phyloP scores from a whole-genome alignment of 352 stramenopile genomes.

The Globisporangium carolinianum region DNA sequence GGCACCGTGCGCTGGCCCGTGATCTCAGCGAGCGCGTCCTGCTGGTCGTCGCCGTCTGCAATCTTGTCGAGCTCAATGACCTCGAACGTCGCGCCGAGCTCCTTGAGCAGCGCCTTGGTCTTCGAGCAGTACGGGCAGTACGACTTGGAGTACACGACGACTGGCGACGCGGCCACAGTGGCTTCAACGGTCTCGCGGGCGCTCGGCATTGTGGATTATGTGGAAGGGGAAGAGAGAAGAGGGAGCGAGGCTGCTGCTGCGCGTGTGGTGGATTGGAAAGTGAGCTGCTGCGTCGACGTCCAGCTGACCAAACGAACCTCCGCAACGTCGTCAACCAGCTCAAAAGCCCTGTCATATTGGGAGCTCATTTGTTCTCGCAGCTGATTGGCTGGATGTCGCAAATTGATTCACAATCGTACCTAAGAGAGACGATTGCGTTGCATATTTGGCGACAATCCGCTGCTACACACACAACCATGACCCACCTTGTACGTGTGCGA shows the following conservation, averaged over 20 bases:
- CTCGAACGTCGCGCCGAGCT: constrained; percentile 45
- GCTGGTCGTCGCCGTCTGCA: constrained; percentile 37
- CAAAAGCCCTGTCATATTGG: no score
- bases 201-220: constrained; percentile 35
- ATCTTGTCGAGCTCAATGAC: constrained; percentile 62
- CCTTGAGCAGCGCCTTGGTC: constrained; percentile 53
- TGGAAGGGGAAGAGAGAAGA: background rate
- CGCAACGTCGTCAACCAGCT: no score
- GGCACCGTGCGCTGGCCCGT: constrained; percentile 93
- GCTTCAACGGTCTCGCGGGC: constrained; percentile 60
- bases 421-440: background rate
- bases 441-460: background rate
- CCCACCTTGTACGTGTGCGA: background rate
- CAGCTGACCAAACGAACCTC: background rate
- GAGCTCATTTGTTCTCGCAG: no score
- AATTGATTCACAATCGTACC: background rate
- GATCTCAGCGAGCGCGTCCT: constrained; percentile 53
- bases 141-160: constrained; percentile 91
- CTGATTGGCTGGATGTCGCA: background rate
- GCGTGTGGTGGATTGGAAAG: background rate
- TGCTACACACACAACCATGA: background rate
- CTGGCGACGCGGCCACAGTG: constrained; percentile 38
- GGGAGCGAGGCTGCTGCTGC: background rate
- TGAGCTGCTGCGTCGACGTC: constrained; percentile 1
- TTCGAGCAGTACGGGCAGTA: constrained; percentile 93